phyloP scores from a whole-genome alignment of 352 stramenopile genomes.

The Phytopythium delawarense region DNA sequence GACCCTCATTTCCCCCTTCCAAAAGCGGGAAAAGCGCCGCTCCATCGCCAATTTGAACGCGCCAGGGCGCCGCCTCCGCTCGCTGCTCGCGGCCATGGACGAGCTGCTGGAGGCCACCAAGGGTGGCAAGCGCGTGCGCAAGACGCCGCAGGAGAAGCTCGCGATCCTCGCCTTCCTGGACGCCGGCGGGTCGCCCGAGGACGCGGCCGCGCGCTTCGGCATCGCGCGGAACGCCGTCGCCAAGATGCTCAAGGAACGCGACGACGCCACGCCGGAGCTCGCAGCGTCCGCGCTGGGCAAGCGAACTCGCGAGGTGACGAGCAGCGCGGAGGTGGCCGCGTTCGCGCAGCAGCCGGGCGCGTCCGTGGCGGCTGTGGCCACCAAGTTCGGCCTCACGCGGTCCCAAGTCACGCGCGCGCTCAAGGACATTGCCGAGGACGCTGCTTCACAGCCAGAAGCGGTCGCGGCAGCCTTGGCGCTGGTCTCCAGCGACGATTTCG shows the following conservation, averaged over 20 bases:
- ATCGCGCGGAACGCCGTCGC: slow-evolving; percentile 2
- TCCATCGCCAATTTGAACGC: slow-evolving; percentile 5
- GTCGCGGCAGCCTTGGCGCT: slow-evolving; percentile 4
- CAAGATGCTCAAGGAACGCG: slow-evolving; percentile 9
- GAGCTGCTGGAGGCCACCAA: slow-evolving; percentile 16
- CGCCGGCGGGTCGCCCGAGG: slow-evolving; percentile 4
- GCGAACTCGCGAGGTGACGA: background rate
- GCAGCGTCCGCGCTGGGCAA: slow-evolving; percentile 5
- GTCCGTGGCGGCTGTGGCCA: slow-evolving; percentile 11
- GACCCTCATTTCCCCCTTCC: background rate
- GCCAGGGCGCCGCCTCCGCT: background rate
- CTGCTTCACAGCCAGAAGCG: slow-evolving; percentile 21
- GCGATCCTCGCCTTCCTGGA: slow-evolving; percentile 11
- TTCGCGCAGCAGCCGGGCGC: slow-evolving; percentile 6
- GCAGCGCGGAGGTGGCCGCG: background rate
- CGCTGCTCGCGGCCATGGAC: slow-evolving; percentile 3
- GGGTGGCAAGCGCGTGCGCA: slow-evolving; percentile 20
- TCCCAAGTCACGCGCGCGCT: slow-evolving; percentile 12
- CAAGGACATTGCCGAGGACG: background rate
- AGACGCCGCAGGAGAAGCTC: slow-evolving; percentile 10
- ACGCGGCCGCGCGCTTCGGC: slow-evolving; percentile 9
- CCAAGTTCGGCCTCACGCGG: slow-evolving; percentile 25
- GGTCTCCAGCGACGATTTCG: background rate
- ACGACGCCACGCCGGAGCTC: background rate
- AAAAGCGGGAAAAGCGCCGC: slow-evolving; percentile 1